phyloP scores from a whole-genome alignment of 2,329 filamentous ascomycete genomes.

The Xylariaceae sp. region DNA sequence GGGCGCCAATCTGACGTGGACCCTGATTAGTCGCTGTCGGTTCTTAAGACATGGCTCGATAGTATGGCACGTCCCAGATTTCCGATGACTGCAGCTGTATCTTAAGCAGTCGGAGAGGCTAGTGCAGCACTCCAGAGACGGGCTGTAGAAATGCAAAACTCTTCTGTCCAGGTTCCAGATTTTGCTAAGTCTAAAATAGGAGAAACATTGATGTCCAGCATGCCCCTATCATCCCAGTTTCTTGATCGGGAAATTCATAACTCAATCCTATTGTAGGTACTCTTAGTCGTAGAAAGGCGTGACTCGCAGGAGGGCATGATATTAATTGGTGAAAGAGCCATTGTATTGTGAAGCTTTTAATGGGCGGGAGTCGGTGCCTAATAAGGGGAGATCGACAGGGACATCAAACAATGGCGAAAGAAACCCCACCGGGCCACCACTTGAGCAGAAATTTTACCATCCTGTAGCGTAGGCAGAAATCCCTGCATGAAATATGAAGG shows the following conservation, averaged over 20 bases:
- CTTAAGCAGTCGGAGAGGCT: constrained; percentile 12
- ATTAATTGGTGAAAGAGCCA: no score
- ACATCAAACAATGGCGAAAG: constrained; percentile 18
- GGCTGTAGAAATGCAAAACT: background rate
- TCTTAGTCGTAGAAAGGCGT: no score
- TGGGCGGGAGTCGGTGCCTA: constrained; percentile 13
- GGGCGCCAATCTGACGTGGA: constrained; percentile 14
- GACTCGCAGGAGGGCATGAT: no score
- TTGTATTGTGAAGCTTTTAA: background rate
- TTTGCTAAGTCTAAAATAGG: no score
- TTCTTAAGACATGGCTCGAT: constrained; percentile 14
- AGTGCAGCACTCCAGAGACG: constrained; percentile 2
- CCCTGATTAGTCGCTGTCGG: constrained; percentile 8
- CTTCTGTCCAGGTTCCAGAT: no score
- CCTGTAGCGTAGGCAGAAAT: constrained; percentile 10
- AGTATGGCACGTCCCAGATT: constrained; percentile 11
- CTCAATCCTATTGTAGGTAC: no score
- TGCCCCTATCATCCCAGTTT: no score
- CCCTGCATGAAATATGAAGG: constrained; percentile 15
- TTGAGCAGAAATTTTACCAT: constrained; percentile 16
- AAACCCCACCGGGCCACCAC: constrained; percentile 10
- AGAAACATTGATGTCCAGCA: no score
- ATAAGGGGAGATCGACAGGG: constrained; percentile 23
- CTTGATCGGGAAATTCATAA: no score
- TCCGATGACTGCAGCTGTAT: constrained; percentile 14